A percentile compares a stretch with the other conserved stretches of the same genome.
phyloP scores from a whole-genome alignment of 2,329 filamentous ascomycete species.

The Nectriaceae sp. region DNA sequence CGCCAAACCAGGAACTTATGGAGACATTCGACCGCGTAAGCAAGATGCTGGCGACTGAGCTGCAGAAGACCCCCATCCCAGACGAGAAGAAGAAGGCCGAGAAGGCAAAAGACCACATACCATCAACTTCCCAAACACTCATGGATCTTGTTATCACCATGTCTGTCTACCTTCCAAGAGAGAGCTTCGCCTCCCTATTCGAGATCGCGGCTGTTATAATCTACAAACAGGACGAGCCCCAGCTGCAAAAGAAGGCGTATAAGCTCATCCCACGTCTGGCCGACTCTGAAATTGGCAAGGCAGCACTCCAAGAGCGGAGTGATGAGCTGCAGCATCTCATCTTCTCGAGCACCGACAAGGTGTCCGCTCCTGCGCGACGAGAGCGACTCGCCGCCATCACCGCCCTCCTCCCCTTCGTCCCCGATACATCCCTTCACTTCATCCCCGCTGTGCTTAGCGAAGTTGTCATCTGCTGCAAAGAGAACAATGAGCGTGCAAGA shows the following conservation, averaged over 20 bases:
- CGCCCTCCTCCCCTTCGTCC: slow-evolving; percentile 77
- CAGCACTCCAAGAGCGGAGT: slow-evolving; percentile 76
- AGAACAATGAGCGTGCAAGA: slow-evolving; percentile 93
- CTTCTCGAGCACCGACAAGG: slow-evolving; percentile 77
- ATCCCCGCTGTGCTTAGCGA: slow-evolving; percentile 90
- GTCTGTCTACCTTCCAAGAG: slow-evolving; percentile 85
- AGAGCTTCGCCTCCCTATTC: slow-evolving; percentile 84
- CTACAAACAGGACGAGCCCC: slow-evolving; percentile 78
- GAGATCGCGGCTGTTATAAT: slow-evolving; percentile 83
- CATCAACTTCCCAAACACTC: slow-evolving; percentile 88
- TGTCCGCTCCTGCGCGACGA: slow-evolving; percentile 80
- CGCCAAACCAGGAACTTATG: slow-evolving; percentile 74
- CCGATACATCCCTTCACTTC: slow-evolving; percentile 81
- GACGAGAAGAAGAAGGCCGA: slow-evolving; percentile 64
- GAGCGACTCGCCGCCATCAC: slow-evolving; percentile 84
- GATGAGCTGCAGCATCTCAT: slow-evolving; percentile 81
- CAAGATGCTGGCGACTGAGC: slow-evolving; percentile 74
- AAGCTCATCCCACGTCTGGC: slow-evolving; percentile 92
- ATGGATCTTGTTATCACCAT: slow-evolving; percentile 98
- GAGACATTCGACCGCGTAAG: slow-evolving; percentile 89
- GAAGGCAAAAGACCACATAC: slow-evolving; percentile 71
- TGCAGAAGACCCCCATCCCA: slow-evolving; percentile 56
- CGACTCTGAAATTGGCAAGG: slow-evolving; percentile 74
- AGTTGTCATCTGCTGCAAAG: slow-evolving; percentile 94
- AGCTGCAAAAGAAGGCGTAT: slow-evolving; percentile 98